Evolutionary conservation across 768 basidiomycete species (phyloP).

Genomic region (Boletus edulis): DNA sequence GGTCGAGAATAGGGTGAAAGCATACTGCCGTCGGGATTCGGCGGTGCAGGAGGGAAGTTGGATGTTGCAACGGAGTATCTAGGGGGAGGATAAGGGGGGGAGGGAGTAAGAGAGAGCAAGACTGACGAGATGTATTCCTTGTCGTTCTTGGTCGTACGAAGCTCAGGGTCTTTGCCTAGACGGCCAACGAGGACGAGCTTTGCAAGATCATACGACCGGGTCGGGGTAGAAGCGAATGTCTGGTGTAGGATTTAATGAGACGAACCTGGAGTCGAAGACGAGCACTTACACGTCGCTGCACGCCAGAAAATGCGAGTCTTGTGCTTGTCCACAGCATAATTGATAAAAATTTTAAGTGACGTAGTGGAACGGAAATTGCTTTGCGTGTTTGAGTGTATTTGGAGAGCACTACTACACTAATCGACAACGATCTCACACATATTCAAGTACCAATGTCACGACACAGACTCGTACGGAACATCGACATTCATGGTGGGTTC

Average conservation of each 20-base stretch:
- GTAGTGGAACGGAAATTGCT: not conserved
- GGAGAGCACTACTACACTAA: too few relatives aligned
- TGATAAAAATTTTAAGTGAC: not conserved
- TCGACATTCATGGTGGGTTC: conserved; percentile 68
- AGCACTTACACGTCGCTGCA: conserved; percentile 47
- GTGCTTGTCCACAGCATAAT: conserved; percentile 49
- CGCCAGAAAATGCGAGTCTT: conserved; percentile 43
- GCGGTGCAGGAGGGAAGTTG: conserved; percentile 56
- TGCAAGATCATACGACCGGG: conserved; percentile 60
- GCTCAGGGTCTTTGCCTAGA: conserved; percentile 68
- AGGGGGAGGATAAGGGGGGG: conserved; percentile 1
- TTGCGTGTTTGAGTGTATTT: conserved; percentile 21
- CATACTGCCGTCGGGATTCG: conserved; percentile 61
- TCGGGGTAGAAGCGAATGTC: conserved; percentile 62
- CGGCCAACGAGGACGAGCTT: conserved; percentile 78
- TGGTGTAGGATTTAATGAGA: conserved; percentile 22
- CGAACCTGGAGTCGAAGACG: not conserved
- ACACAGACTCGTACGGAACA: conserved; percentile 84
- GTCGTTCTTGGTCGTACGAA: conserved; percentile 64
- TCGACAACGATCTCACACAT: conserved; percentile 6
- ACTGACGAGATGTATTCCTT: conserved; percentile 78
- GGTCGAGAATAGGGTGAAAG: conserved; percentile 5
- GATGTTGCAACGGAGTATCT: conserved; percentile 80
- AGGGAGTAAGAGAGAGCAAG: not conserved
- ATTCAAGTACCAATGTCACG: conserved; percentile 67